Evolutionary conservation across 164 flowering plant species (phyloP), one percentile per base, ranked within the genome.

Genomic region (Vitis labrusca): DNA sequence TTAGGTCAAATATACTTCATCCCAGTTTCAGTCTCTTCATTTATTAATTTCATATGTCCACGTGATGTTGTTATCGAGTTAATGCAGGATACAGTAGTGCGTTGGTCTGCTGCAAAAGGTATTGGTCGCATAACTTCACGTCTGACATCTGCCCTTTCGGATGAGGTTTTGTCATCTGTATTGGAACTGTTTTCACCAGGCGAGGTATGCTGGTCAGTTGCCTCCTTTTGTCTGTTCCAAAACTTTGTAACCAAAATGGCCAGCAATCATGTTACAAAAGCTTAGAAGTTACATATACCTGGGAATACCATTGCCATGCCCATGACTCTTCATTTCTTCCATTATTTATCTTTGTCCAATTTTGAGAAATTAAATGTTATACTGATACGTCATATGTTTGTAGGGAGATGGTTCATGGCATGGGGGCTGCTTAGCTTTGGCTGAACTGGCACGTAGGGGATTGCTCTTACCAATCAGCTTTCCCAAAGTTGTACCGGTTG

Each of bases 401-500:
- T 67, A 91, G 99, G 99, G 99, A 64, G 99, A 95, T 89, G 96
- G 99, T 74, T 95, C 99, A 66, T 95, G 99, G 98, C 99, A 95
- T 82, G 99, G 98, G 64, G 99, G 94, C 67, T 95, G 98, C 85
- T 84, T 95, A 64, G 99, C 99, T 17, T 79, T 95, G 78, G 99
- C 97, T 63, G 98, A 95, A 80, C 85, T 95, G 68, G 96, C 96
- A 70, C 93, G 99, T 47, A 85, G 99, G 82, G 99, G 99, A 70
- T 81, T 95, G 83, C 86, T 95, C 10, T 79, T 95, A 74, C 99
- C 98, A 61, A 65, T 72, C 66, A 88, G 92, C 78, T 89, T 95
- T 77, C 90, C 91, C 63, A 88, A 83, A 88, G 99, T 93, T 71
- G 90, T 95, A 60, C 98, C 96, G 59, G 86, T 93, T 71, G 86